Conservation (phyloP, 495 filamentous ascomycete species). For the Physcia stellaris region DNA sequence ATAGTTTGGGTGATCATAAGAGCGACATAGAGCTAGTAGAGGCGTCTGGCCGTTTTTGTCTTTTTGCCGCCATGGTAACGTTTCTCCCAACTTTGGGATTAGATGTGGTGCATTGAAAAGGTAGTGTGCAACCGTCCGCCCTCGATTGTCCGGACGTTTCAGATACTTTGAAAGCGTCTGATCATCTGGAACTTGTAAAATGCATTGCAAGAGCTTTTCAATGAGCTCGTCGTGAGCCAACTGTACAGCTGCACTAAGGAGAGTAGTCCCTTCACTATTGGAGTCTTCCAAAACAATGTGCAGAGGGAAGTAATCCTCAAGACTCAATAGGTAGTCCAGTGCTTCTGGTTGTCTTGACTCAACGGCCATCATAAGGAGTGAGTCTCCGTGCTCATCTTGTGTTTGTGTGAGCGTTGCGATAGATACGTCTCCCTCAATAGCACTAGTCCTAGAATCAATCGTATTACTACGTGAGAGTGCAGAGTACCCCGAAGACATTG, state of each 20-base stretch:
- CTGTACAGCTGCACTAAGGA: slow-evolving; percentile 91
- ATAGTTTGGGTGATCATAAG: slow-evolving; percentile 88
- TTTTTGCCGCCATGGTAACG: slow-evolving; percentile 77
- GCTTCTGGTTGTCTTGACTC: slow-evolving; percentile 57
- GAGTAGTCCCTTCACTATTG: slow-evolving; percentile 77
- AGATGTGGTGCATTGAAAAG: slow-evolving; percentile 84
- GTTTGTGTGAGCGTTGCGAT: slow-evolving; percentile 71
- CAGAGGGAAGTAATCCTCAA: slow-evolving; percentile 58
- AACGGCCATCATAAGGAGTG: slow-evolving; percentile 91
- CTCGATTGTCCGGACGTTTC: slow-evolving; percentile 61
- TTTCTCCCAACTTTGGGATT: slow-evolving; percentile 54
- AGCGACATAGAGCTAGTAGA: slow-evolving; percentile 83
- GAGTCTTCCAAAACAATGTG: slow-evolving; percentile 62
- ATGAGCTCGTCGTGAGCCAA: slow-evolving; percentile 62
- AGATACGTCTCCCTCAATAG: slow-evolving; percentile 73
- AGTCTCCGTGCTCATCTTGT: slow-evolving; percentile 68
- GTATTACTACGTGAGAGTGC: slow-evolving; percentile 57
- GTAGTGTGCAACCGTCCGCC: slow-evolving; percentile 85
- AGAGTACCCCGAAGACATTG: slow-evolving; percentile 70
- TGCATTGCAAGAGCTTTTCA: slow-evolving; percentile 56
- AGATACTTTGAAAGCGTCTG: slow-evolving; percentile 50
- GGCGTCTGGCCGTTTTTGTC: slow-evolving; percentile 97
- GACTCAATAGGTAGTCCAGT: slow-evolving; percentile 62
- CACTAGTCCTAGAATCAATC: slow-evolving; percentile 55
- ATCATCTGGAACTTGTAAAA: slow-evolving; percentile 39